Conservation (phyloP, 1,284 basidiomycete species). For the Cutaneotrichosporon sp. region DNA sequence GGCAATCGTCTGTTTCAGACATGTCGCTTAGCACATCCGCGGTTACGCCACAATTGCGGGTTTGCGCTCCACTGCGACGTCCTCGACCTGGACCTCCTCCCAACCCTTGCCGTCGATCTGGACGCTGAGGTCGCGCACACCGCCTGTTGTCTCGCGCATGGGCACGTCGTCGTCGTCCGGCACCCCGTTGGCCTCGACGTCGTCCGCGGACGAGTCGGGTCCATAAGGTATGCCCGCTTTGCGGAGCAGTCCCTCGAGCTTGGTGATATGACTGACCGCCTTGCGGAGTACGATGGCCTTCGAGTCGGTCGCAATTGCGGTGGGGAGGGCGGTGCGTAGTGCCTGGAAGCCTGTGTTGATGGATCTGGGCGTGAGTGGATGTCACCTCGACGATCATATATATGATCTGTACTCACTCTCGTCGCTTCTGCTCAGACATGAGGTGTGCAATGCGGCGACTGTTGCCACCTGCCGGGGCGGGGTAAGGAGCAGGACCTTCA, state of each 20-base stretch:
- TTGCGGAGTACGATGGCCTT: slow-evolving; percentile 46
- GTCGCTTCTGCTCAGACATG: slow-evolving; percentile 44
- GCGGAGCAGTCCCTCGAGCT: slow-evolving; percentile 29
- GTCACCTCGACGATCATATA: too few relatives aligned
- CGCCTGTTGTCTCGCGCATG: slow-evolving; percentile 12
- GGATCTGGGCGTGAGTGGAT: slow-evolving; percentile 25
- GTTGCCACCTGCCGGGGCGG: slow-evolving; percentile 27
- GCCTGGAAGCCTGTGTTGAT: slow-evolving; percentile 43
- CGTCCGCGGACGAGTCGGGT: too few relatives aligned
- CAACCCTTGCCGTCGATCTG: slow-evolving; percentile 9
- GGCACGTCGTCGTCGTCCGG: slow-evolving; percentile 7
- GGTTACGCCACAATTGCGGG: slow-evolving; percentile 3
- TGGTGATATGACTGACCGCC: slow-evolving; percentile 38
- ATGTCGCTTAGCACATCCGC: background rate
- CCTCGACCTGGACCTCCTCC: slow-evolving; percentile 15
- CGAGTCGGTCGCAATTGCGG: slow-evolving; percentile 36
- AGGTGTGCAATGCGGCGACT: slow-evolving; percentile 40
- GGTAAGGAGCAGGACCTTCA: slow-evolving; percentile 3
- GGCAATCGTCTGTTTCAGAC: too few relatives aligned
- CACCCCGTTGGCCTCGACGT: background rate
- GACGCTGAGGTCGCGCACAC: slow-evolving; percentile 5
- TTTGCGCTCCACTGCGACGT: slow-evolving; percentile 16
- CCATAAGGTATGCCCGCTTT: slow-evolving; percentile 21
- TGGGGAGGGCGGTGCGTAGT: slow-evolving; percentile 33
- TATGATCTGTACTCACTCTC: slow-evolving; percentile 45